A percentile compares a stretch with the other conserved stretches of the same genome.
phyloP scores from a whole-genome alignment of 2,329 filamentous ascomycete species.

The Curvularia hawaiiensis region DNA sequence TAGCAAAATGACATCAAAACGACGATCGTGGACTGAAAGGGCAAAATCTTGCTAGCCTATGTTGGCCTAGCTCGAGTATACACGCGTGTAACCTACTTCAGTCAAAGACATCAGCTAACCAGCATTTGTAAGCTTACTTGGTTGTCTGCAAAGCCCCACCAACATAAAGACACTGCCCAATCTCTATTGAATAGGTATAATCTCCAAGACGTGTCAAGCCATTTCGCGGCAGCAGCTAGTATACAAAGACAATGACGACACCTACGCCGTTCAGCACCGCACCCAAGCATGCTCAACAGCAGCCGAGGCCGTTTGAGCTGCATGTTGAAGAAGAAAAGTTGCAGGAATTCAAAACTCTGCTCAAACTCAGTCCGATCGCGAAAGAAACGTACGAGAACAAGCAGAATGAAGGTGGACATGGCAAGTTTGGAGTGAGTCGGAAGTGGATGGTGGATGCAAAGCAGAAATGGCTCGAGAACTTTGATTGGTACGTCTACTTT shows the following conservation, averaged over 20 bases:
- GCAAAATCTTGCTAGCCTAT: background rate
- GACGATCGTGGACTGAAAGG: constrained; percentile 5
- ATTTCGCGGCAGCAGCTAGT: background rate
- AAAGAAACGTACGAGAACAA: constrained; percentile 40
- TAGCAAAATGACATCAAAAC: background rate
- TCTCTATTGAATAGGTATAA: background rate
- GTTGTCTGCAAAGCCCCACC: background rate
- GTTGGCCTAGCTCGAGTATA: constrained; percentile 1
- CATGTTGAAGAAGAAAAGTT: constrained; percentile 36
- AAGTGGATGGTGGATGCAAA: constrained; percentile 40
- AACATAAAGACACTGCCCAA: background rate
- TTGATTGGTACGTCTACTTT: constrained; percentile 39
- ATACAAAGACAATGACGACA: constrained; percentile 22
- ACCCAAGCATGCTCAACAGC: constrained; percentile 21
- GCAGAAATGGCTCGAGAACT: constrained; percentile 36
- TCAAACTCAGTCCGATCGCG: constrained; percentile 37
- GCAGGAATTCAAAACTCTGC: constrained; percentile 36
- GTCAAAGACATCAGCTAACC: background rate
- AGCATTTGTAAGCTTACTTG: constrained; percentile 11
- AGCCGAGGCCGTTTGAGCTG: constrained; percentile 32
- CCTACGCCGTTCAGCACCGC: constrained; percentile 22
- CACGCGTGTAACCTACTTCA: background rate
- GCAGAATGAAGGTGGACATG: constrained; percentile 31
- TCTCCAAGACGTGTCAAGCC: background rate
- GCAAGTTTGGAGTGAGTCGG: constrained; percentile 39